Evolutionary conservation across 2,329 filamentous ascomycete genomes (phyloP).

Genomic region (Paecilomyces niveus): DNA sequence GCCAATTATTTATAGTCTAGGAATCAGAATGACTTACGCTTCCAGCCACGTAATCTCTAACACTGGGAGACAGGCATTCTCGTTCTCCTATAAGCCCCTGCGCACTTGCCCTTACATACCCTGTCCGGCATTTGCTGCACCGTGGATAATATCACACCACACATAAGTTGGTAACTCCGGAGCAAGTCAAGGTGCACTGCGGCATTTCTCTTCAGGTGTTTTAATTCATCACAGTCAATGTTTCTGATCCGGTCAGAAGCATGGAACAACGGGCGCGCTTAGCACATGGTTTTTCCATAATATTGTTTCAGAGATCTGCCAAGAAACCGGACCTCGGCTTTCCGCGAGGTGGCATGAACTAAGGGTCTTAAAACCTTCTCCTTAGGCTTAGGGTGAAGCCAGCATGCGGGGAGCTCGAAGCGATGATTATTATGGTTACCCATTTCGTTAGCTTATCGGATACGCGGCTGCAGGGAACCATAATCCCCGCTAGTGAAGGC

Average conservation of each 20-base stretch:
- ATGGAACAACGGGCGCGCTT: no score
- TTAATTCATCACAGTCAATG: no score
- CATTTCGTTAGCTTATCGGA: not conserved
- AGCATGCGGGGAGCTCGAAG: not conserved
- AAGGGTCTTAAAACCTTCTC: not conserved
- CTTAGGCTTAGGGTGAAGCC: no score
- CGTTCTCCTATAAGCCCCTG: not conserved
- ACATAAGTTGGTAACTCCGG: no score
- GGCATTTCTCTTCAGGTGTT: no score
- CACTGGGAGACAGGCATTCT: not conserved
- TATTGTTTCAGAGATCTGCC: not conserved
- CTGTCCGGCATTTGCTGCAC: not conserved
- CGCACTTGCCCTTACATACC: no score
- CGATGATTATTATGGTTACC: not conserved
- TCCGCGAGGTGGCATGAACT: not conserved
- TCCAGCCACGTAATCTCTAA: conserved; percentile 1
- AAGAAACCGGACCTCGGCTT: not conserved
- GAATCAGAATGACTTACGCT: not conserved
- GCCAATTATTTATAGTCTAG: not conserved
- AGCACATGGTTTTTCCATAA: not conserved
- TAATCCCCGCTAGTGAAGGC: not conserved
- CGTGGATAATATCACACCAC: no score
- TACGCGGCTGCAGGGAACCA: not conserved
- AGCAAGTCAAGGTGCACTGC: no score
- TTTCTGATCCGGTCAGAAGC: no score